A percentile compares a stretch with the other conserved stretches of the same genome.
phyloP scores from a whole-genome alignment of 2,329 filamentous ascomycete genomes.

The Plectosphaerella cucumerina region DNA sequence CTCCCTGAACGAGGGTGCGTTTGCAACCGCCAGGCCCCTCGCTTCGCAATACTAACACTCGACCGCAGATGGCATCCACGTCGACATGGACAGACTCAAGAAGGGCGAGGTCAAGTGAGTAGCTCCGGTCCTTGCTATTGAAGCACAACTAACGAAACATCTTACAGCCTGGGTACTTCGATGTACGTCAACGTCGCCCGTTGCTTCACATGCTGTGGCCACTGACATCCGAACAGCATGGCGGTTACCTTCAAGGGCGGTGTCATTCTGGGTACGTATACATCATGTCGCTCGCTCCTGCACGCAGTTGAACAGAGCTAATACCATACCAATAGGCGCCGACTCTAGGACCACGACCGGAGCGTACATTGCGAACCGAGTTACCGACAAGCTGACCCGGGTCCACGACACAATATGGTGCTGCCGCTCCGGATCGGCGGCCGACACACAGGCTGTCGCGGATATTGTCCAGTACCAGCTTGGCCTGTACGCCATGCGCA shows the following conservation, averaged over 20 bases:
- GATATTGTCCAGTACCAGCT: slow-evolving; percentile 98
- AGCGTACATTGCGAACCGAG: slow-evolving; percentile 97
- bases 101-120: slow-evolving; percentile 97
- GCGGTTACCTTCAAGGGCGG: slow-evolving; percentile 98
- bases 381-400: slow-evolving; percentile 98
- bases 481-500: slow-evolving; percentile 84
- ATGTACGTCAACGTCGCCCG: slow-evolving; percentile 59
- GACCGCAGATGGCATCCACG: slow-evolving; percentile 86
- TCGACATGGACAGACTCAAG: slow-evolving; percentile 99
- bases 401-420: slow-evolving; percentile 99
- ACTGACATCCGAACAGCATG: slow-evolving; percentile 61
- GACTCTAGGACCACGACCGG: slow-evolving; percentile 97
- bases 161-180: slow-evolving; percentile 81
- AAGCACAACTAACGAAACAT: slow-evolving; percentile 22
- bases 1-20: slow-evolving; percentile 59
- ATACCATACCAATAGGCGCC: slow-evolving; percentile 54
- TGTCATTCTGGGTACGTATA: slow-evolving; percentile 73
- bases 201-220: slow-evolving; percentile 11
- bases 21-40: not conserved
- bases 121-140: not conserved
- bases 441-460: slow-evolving; percentile 95
- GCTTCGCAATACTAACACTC: not conserved
- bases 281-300: not conserved
- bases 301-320: slow-evolving; percentile 1
- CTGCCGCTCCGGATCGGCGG: slow-evolving; percentile 94